A percentile compares a stretch with the other conserved stretches of the same genome.
phyloP scores from a whole-genome alignment of 345 rosid genomes.

The Lepidium sativum region DNA sequence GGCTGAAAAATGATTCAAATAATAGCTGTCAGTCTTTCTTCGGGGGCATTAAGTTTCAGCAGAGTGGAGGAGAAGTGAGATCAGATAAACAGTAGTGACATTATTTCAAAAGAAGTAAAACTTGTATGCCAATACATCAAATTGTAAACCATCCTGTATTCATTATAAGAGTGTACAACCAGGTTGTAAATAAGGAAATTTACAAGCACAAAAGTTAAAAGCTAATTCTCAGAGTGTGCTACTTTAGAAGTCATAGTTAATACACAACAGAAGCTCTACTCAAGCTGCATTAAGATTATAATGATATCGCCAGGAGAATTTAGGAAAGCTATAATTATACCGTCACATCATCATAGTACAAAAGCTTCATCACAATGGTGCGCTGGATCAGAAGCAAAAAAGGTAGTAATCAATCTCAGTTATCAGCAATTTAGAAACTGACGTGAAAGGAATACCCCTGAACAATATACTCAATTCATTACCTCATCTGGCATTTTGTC shows the following conservation, averaged over 20 bases:
- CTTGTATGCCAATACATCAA: background rate
- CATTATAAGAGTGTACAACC: background rate
- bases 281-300: background rate
- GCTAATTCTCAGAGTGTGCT: background rate
- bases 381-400: slow-evolving; percentile 53
- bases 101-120: background rate
- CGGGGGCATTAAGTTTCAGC: background rate
- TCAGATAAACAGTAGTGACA: background rate
- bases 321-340: slow-evolving; percentile 39
- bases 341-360: slow-evolving; percentile 91
- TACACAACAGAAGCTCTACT: background rate
- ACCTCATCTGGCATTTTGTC: slow-evolving; percentile 97
- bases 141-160: background rate
- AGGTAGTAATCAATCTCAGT: background rate
- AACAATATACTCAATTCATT: slow-evolving; percentile 2
- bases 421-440: slow-evolving; percentile 5
- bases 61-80: background rate
- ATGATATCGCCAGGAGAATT: background rate
- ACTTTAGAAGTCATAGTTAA: background rate
- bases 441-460: background rate
- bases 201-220: background rate
- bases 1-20: slow-evolving; percentile 42
- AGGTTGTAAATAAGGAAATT: background rate
- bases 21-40: slow-evolving; percentile 9
- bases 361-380: slow-evolving; percentile 88